Conservation (phyloP, 1,284 basidiomycete genomes). For the Xanthoconium separans region DNA sequence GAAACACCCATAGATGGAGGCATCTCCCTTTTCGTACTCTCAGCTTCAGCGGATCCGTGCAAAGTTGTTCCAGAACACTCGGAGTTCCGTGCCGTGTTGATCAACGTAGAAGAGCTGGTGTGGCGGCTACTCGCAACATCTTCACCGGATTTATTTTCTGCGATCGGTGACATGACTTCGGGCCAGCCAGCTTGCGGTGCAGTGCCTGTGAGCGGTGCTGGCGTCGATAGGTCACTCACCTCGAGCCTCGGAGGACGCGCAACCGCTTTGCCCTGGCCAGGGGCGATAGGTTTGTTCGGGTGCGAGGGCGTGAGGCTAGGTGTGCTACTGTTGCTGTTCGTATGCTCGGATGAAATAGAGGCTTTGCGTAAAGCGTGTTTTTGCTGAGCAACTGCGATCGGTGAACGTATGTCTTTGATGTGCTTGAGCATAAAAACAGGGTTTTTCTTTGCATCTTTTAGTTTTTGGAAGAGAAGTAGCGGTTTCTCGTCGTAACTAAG, state of each 20-base stretch:
- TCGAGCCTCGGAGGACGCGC: slow-evolving; percentile 64
- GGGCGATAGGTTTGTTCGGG: slow-evolving; percentile 24
- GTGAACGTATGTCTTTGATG: slow-evolving; percentile 97
- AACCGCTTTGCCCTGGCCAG: slow-evolving; percentile 31
- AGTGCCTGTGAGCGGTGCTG: slow-evolving; percentile 47
- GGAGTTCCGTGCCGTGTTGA: slow-evolving; percentile 15
- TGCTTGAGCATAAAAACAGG: slow-evolving; percentile 99
- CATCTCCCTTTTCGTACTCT: slow-evolving; percentile 44
- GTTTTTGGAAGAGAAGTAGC: slow-evolving; percentile 91
- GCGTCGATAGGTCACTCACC: slow-evolving; percentile 51
- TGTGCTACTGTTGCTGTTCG: slow-evolving; percentile 17
- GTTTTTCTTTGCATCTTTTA: slow-evolving; percentile 96
- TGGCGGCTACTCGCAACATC: slow-evolving; percentile 22
- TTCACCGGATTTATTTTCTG: slow-evolving; percentile 48
- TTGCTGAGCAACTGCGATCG: slow-evolving; percentile 91
- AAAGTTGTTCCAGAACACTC: slow-evolving; percentile 15
- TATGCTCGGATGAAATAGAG: slow-evolving; percentile 37
- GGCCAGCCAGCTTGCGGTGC: slow-evolving; percentile 71
- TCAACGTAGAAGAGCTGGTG: slow-evolving; percentile 19
- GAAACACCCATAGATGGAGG: slow-evolving; percentile 64
- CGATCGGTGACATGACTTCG: slow-evolving; percentile 64
- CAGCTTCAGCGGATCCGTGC: slow-evolving; percentile 26
- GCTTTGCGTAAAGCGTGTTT: slow-evolving; percentile 87
- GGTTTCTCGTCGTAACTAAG: slow-evolving; percentile 98
- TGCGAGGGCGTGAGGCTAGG: slow-evolving; percentile 21